A percentile compares a stretch with the other conserved stretches of the same genome.
Evolutionary conservation across 1,284 basidiomycete genomes (phyloP).

Genomic region (Porogramme epimiltina): DNA sequence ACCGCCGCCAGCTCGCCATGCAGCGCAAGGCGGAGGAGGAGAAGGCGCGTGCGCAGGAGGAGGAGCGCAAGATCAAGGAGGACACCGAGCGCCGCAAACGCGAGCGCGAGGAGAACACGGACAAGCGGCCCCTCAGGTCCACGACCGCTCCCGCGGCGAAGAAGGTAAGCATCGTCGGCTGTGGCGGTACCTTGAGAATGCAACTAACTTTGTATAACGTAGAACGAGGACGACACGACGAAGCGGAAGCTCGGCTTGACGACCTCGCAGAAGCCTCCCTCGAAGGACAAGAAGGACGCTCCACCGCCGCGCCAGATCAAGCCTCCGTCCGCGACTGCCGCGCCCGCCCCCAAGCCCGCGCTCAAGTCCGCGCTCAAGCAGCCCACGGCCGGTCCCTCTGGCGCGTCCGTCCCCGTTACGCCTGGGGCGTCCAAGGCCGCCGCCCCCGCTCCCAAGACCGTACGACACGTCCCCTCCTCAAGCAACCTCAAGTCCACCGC

Average conservation of each 20-base stretch:
- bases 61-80: slow-evolving; percentile 71
- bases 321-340: slow-evolving; percentile 23
- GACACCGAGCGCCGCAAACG: slow-evolving; percentile 72
- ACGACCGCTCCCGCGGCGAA: slow-evolving; percentile 40
- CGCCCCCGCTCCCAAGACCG: slow-evolving; percentile 20
- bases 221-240: slow-evolving; percentile 61
- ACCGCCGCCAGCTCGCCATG: slow-evolving; percentile 66
- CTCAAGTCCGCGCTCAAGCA: slow-evolving; percentile 35
- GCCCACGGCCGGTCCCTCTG: slow-evolving; percentile 17
- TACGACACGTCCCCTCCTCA: slow-evolving; percentile 21
- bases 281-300: slow-evolving; percentile 43
- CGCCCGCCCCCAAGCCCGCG: too few relatives aligned
- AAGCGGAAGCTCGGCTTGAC: slow-evolving; percentile 55
- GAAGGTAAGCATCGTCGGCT: slow-evolving; percentile 45
- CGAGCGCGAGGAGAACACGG: slow-evolving; percentile 73
- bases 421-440: slow-evolving; percentile 15
- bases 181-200: not conserved
- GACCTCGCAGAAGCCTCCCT: slow-evolving; percentile 51
- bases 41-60: slow-evolving; percentile 59
- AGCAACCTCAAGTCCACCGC: slow-evolving; percentile 22
- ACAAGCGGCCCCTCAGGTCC: slow-evolving; percentile 58
- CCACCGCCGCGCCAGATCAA: slow-evolving; percentile 37
- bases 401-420: slow-evolving; percentile 11
- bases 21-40: slow-evolving; percentile 83
- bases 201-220: slow-evolving; percentile 24